phyloP scores from a whole-genome alignment of 1,139 yeast genomes.

The Pichia sp. region DNA sequence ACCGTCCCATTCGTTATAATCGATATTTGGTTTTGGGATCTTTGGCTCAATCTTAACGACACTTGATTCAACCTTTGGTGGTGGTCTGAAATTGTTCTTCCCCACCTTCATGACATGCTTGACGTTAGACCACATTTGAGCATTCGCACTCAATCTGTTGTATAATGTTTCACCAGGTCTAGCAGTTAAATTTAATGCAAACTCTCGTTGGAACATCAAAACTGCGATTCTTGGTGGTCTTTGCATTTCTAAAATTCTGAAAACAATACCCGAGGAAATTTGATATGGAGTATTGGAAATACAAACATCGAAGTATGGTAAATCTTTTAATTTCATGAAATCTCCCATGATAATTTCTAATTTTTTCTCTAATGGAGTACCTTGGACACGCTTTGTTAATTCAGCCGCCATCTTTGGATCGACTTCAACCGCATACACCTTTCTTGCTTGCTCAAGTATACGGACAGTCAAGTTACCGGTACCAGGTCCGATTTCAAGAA shows the following conservation, averaged over 20 bases:
- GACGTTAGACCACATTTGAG: constrained; percentile 99
- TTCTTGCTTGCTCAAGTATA: constrained; percentile 86
- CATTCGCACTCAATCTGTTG: constrained; percentile 92
- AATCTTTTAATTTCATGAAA: constrained; percentile 86
- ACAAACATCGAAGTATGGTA: constrained; percentile 95
- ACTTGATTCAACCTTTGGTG: constrained; percentile 97
- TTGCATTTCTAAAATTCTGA: constrained; percentile 86
- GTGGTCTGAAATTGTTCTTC: constrained; percentile 94
- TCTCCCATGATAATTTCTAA: constrained; percentile 92
- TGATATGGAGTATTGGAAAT: constrained; percentile 98
- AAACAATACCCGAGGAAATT: constrained; percentile 94
- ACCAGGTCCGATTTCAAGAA: constrained; percentile 98
- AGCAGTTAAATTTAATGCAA: constrained; percentile 89
- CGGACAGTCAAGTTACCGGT: constrained; percentile 97
- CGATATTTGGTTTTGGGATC: constrained; percentile 87
- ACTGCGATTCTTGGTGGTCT: constrained; percentile 94
- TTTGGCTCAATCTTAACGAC: constrained; percentile 94
- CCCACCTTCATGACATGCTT: constrained; percentile 99
- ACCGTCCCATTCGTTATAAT: constrained; percentile 97
- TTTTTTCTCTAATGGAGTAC: constrained; percentile 89
- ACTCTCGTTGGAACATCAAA: constrained; percentile 97
- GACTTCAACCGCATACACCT: constrained; percentile 95
- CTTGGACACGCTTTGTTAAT: constrained; percentile 94
- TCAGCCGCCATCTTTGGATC: constrained; percentile 99
- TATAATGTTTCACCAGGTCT: constrained; percentile 94